Conservation (phyloP, 768 basidiomycete species). For the Mycena sanguinolenta region DNA sequence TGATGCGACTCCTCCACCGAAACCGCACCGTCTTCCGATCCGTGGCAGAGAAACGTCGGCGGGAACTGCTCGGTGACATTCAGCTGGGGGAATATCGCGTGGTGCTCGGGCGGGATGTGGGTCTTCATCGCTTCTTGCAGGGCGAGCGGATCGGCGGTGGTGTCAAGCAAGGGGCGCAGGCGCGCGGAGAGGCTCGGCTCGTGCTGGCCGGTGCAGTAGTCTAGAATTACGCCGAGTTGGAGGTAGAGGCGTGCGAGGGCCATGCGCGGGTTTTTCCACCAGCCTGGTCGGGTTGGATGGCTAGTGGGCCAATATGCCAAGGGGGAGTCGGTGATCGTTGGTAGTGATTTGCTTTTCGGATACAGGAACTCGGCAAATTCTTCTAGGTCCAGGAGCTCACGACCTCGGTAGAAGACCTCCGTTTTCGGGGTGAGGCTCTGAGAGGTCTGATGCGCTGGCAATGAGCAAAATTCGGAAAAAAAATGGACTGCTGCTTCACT, state of each 20-base stretch:
- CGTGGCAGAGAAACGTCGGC: conserved; percentile 64
- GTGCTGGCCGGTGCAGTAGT: conserved; percentile 69
- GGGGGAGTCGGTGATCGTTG: conserved; percentile 55
- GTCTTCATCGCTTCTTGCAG: conserved; percentile 28
- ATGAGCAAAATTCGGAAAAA: background rate
- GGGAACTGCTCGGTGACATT: conserved; percentile 58
- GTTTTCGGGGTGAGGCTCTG: conserved; percentile 66
- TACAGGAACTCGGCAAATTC: conserved; percentile 62
- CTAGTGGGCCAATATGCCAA: conserved; percentile 60
- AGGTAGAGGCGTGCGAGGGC: conserved; percentile 67
- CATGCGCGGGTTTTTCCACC: conserved; percentile 75
- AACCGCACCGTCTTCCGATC: conserved; percentile 62
- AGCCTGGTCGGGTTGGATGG: conserved; percentile 62
- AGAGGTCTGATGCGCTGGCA: conserved; percentile 36
- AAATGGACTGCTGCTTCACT: conserved; percentile 31
- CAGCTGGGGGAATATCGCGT: conserved; percentile 63
- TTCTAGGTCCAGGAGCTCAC: conserved; percentile 66
- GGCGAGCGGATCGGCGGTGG: conserved; percentile 15
- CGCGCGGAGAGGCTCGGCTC: conserved; percentile 60
- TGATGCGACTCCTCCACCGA: conserved; percentile 54
- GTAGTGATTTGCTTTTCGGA: conserved; percentile 49
- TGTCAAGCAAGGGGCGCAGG: conserved; percentile 49
- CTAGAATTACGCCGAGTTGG: conserved; percentile 68
- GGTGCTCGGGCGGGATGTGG: conserved; percentile 52
- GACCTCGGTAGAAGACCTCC: conserved; percentile 64